These are phyloP conservation scores for Miamiensis avidus DNA, from an alignment of 169 alveolate genomes.

Conservation along the genomic window DNA sequence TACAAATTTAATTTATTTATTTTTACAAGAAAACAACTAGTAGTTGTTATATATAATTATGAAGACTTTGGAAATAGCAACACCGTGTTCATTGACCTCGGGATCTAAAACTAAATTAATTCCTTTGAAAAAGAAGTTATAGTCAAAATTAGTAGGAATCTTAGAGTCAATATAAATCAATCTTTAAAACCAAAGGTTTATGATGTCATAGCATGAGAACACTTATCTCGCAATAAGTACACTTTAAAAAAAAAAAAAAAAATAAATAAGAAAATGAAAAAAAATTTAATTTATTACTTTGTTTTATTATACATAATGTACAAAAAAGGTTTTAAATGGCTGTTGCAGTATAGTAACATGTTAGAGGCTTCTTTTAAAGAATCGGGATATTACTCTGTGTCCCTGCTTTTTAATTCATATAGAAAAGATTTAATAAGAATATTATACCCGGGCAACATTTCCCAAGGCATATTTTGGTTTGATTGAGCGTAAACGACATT, in stretches of 20 bases:
- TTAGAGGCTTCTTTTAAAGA: conserved; percentile 50
- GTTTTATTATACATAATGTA: conserved; percentile 14
- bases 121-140: conserved; percentile 39
- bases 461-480: conserved; percentile 50
- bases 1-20: neutral
- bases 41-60: conserved; percentile 29
- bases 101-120: conserved; percentile 15
- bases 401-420: conserved; percentile 55
- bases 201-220: conserved; percentile 22
- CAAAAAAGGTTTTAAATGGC: neutral
- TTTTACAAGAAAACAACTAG: conserved; percentile 32
- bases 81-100: conserved; percentile 20
- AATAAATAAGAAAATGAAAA: neutral
- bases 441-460: conserved; percentile 66
- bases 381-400: conserved; percentile 60
- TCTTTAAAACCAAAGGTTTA: conserved; percentile 24
- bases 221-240: conserved; percentile 29
- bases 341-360: neutral
- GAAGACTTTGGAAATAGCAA: conserved; percentile 25
- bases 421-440: conserved; percentile 52
- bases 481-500: conserved; percentile 38
- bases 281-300: neutral
- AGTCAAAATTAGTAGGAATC: conserved; percentile 42
- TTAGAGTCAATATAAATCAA: neutral
- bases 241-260: conserved; percentile 10